Percentiles rank a stretch among this genome's conserved stretches.
Evolutionary conservation across 1,284 basidiomycete genomes (phyloP).

Genomic region (Malassezia arunalokei): DNA sequence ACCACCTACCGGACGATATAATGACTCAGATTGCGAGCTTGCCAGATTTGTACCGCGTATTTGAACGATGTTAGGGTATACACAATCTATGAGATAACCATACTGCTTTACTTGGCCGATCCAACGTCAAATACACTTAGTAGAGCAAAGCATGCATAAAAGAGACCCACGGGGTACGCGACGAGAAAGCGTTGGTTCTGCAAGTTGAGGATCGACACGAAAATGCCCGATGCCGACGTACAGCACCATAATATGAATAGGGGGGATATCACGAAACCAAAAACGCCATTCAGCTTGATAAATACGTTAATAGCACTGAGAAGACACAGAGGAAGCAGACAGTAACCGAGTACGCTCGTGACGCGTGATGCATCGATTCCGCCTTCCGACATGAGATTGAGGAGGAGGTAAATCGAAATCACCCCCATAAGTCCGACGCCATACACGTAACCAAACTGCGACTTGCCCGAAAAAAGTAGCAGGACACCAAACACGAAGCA

Average conservation of each 20-base stretch:
- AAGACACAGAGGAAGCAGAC: conserved; percentile 91
- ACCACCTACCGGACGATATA: conserved; percentile 3
- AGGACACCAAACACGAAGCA: conserved; percentile 58
- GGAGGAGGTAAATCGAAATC: conserved; percentile 81
- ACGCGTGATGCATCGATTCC: conserved; percentile 94
- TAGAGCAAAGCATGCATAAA: conserved; percentile 43
- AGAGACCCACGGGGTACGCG: conserved; percentile 42
- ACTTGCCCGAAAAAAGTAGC: conserved; percentile 67
- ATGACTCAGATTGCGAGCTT: conserved; percentile 35
- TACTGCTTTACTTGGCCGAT: background rate
- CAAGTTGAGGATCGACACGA: conserved; percentile 40
- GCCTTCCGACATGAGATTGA: conserved; percentile 92
- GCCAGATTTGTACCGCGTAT: conserved; percentile 42
- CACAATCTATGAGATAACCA: background rate
- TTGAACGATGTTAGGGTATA: conserved; percentile 32
- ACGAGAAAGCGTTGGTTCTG: conserved; percentile 43
- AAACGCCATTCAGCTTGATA: conserved; percentile 70
- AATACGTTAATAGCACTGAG: conserved; percentile 79
- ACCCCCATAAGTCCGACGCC: conserved; percentile 90
- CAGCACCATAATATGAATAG: conserved; percentile 44
- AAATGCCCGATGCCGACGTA: conserved; percentile 43
- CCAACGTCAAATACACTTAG: conserved; percentile 39
- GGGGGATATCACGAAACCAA: conserved; percentile 38
- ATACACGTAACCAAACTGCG: conserved; percentile 98
- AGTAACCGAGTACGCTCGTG: conserved; percentile 90